phyloP scores from a whole-genome alignment of 306 rosid species.

The Phaseolus lunatus region DNA sequence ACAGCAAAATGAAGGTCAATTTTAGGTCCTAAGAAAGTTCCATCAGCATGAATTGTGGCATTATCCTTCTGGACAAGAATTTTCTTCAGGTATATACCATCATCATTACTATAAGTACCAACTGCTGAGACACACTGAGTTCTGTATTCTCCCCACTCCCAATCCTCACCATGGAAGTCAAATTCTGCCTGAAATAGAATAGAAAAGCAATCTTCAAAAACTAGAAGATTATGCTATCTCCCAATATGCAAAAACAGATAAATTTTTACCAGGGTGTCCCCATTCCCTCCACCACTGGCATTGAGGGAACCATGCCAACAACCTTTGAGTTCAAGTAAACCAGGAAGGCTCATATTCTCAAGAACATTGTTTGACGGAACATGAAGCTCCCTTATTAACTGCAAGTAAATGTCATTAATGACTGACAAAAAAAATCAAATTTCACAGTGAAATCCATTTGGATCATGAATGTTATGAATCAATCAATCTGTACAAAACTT shows the following conservation, averaged over 20 bases:
- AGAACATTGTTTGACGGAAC: conserved; percentile 67
- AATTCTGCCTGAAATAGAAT: conserved; percentile 77
- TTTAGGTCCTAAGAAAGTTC: conserved; percentile 89
- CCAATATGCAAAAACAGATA: conserved; percentile 40
- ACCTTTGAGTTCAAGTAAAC: conserved; percentile 87
- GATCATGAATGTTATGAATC: conserved; percentile 16
- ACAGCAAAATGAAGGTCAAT: conserved; percentile 92
- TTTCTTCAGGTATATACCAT: conserved; percentile 80
- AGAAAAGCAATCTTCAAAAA: conserved; percentile 43
- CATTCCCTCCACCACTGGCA: conserved; percentile 98
- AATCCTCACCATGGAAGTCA: conserved; percentile 92
- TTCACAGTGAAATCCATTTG: conserved; percentile 9
- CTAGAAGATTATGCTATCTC: conserved; percentile 43
- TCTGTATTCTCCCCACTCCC: conserved; percentile 98
- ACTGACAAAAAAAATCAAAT: conserved; percentile 21
- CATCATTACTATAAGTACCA: conserved; percentile 86
- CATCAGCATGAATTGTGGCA: conserved; percentile 96
- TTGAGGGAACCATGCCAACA: conserved; percentile 90
- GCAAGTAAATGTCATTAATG: conserved; percentile 43
- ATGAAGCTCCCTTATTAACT: conserved; percentile 69
- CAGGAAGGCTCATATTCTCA: conserved; percentile 82
- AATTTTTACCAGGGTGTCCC: conserved; percentile 83
- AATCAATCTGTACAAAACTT: conserved; percentile 2
- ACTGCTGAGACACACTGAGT: conserved; percentile 77
- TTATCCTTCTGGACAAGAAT: conserved; percentile 82